Conservation (phyloP, 768 basidiomycete genomes). For the Boletus huronensis region DNA sequence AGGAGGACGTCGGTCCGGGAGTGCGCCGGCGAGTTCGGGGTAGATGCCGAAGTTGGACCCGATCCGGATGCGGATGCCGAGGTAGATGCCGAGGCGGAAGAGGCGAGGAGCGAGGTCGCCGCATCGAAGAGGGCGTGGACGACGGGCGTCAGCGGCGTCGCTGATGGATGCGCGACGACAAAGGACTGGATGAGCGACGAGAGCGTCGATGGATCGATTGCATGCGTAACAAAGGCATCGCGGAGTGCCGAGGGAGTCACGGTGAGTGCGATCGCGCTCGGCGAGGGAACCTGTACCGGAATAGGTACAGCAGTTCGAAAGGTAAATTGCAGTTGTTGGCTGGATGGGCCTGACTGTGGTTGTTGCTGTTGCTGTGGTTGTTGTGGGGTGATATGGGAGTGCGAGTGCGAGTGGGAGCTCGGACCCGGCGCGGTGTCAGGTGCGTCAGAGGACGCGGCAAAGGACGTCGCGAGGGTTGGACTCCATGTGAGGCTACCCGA, state of each 20-base stretch:
- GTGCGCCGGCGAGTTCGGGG: not conserved
- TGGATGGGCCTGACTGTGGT: constrained; percentile 28
- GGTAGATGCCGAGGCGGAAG: constrained; percentile 18
- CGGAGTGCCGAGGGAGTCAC: constrained; percentile 29
- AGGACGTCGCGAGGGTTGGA: constrained; percentile 37
- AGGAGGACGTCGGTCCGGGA: constrained; percentile 11
- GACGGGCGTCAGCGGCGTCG: constrained; percentile 48
- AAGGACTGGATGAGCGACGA: constrained; percentile 54
- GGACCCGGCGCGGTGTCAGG: constrained; percentile 22
- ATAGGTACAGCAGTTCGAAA: constrained; percentile 47
- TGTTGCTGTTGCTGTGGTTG: constrained; percentile 21
- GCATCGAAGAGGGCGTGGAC: constrained; percentile 57
- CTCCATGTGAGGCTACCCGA: constrained; percentile 36
- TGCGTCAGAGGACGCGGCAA: constrained; percentile 25
- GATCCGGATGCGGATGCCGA: constrained; percentile 35
- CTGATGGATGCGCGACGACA: constrained; percentile 45
- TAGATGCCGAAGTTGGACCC: constrained; percentile 33
- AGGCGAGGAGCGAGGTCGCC: constrained; percentile 24
- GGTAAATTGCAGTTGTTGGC: constrained; percentile 42
- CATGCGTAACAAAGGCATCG: constrained; percentile 33
- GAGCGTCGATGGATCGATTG: constrained; percentile 45
- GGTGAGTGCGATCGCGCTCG: constrained; percentile 24
- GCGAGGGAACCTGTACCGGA: constrained; percentile 22
- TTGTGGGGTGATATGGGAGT: constrained; percentile 1
- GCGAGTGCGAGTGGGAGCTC: constrained; percentile 33